Conservation (phyloP, 495 filamentous ascomycete species). For the Penicillium herquei region DNA sequence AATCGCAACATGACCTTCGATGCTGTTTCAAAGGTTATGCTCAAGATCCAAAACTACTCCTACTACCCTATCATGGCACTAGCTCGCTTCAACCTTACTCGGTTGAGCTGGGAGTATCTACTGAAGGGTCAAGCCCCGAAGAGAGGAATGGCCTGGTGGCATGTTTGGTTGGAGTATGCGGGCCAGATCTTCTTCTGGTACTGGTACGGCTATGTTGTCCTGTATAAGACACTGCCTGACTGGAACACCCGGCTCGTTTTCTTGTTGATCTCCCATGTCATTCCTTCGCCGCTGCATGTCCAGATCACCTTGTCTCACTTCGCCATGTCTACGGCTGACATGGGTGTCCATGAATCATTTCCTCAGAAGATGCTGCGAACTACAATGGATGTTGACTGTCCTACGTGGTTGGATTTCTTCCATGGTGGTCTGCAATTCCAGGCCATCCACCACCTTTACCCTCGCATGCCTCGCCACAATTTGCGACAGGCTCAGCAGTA, state of each 20-base stretch:
- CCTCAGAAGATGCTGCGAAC: conserved; percentile 96
- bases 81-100: conserved; percentile 91
- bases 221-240: conserved; percentile 75
- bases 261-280: conserved; percentile 81
- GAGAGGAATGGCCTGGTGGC: conserved; percentile 85
- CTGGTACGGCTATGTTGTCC: conserved; percentile 85
- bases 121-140: conserved; percentile 71
- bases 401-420: conserved; percentile 92
- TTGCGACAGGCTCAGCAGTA: conserved; percentile 77
- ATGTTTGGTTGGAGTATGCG: conserved; percentile 77
- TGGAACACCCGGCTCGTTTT: conserved; percentile 69
- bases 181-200: conserved; percentile 89
- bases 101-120: conserved; percentile 79
- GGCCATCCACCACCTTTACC: conserved; percentile 91
- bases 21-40: conserved; percentile 63
- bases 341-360: conserved; percentile 85
- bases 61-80: conserved; percentile 87
- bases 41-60: conserved; percentile 75
- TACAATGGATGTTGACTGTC: conserved; percentile 97
- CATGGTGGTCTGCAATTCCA: conserved; percentile 97
- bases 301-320: conserved; percentile 98
- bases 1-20: conserved; percentile 85
- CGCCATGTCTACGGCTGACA: conserved; percentile 91
- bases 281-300: conserved; percentile 84
- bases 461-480: conserved; percentile 93